A percentile compares a stretch with the other conserved stretches of the same genome.
Evolutionary conservation across 192 early-diverging fungal species (phyloP).

Genomic region (Entophlyctis helioformis): DNA sequence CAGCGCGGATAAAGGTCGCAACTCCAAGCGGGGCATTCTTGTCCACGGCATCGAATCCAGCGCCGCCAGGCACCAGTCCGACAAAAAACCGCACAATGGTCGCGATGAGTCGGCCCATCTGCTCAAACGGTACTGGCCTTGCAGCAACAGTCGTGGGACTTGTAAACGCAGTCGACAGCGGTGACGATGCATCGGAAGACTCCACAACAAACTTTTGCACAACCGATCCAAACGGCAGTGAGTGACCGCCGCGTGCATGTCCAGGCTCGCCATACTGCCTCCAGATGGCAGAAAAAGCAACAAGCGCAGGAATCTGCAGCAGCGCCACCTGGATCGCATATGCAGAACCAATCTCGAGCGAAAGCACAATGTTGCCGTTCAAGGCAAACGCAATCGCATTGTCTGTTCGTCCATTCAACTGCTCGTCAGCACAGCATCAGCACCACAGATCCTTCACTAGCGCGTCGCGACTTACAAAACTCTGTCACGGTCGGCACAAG

Average conservation of each 20-base stretch:
- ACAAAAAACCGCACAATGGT: too few relatives aligned
- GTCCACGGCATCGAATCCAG: too few relatives aligned
- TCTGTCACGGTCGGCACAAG: slow-evolving; percentile 93
- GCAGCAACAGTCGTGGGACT: too few relatives aligned
- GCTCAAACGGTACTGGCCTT: too few relatives aligned
- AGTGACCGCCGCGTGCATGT: neutral
- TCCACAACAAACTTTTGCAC: neutral
- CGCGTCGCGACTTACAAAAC: slow-evolving; percentile 41
- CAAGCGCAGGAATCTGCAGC: slow-evolving; percentile 89
- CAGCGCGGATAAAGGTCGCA: too few relatives aligned
- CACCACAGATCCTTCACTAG: too few relatives aligned
- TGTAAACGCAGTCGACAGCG: too few relatives aligned
- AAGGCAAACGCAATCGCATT: slow-evolving; percentile 89
- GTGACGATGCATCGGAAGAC: neutral
- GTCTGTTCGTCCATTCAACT: slow-evolving; percentile 36
- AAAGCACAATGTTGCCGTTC: slow-evolving; percentile 61
- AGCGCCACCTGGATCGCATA: slow-evolving; percentile 92
- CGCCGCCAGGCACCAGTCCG: too few relatives aligned
- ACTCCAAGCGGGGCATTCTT: too few relatives aligned
- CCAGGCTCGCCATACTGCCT: neutral
- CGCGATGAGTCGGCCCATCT: too few relatives aligned
- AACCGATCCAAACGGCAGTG: slow-evolving; percentile 3
- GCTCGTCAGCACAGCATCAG: neutral
- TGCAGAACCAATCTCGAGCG: slow-evolving; percentile 91
- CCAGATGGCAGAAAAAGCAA: slow-evolving; percentile 54